A percentile compares a stretch with the other conserved stretches of the same genome.
Evolutionary conservation across 495 filamentous ascomycete genomes (phyloP).

Genomic region (Aspergillus bertholletiae): DNA sequence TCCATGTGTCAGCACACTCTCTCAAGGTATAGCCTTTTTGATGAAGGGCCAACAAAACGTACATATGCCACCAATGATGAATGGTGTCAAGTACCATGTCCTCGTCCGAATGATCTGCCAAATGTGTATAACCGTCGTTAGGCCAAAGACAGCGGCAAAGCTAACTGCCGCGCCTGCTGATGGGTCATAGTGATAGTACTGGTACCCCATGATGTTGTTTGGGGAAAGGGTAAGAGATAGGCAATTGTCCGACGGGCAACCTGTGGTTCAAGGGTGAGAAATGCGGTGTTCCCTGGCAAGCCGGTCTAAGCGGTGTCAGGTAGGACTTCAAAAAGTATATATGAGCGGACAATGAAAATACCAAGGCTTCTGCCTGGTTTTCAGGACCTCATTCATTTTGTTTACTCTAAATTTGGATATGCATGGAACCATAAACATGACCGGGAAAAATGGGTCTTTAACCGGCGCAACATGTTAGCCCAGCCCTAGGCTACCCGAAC

Average conservation of each 20-base stretch:
- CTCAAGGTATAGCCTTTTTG: no score
- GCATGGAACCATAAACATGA: neutral
- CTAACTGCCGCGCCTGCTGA: slow-evolving; percentile 44
- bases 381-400: neutral
- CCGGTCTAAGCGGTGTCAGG: neutral
- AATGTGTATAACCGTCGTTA: slow-evolving; percentile 42
- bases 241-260: neutral
- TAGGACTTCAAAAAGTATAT: neutral
- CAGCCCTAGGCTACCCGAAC: neutral
- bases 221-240: neutral
- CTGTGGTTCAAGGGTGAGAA: neutral
- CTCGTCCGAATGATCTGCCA: slow-evolving; percentile 43
- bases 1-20: no score
- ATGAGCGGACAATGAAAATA: neutral
- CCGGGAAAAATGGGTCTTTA: neutral
- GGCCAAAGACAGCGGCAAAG: slow-evolving; percentile 49
- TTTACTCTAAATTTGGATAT: neutral
- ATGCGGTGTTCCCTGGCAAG: no score
- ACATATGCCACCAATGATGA: slow-evolving; percentile 57
- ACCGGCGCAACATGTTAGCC: neutral
- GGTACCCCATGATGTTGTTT: slow-evolving; percentile 6
- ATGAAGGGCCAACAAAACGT: no score
- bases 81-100: slow-evolving; percentile 62
- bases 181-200: slow-evolving; percentile 33
- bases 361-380: neutral